These are phyloP conservation scores for Melaleuca quinquenervia DNA, from an alignment of 345 rosid species.

Conservation along the genomic window DNA sequence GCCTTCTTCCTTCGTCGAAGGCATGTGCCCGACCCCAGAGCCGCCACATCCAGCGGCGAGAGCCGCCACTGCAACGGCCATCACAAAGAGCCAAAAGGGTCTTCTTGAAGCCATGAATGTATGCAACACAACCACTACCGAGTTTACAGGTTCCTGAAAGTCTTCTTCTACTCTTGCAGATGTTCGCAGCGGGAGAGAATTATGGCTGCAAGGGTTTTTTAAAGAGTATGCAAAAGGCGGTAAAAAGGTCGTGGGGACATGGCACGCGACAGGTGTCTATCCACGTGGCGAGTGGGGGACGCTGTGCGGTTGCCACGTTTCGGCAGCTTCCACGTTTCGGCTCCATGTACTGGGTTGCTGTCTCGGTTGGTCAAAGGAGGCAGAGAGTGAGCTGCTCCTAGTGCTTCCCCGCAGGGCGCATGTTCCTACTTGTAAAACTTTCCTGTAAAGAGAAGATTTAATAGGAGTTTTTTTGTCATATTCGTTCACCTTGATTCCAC, in stretches of 20 bases:
- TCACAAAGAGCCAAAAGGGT: neutral
- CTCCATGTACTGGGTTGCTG: neutral
- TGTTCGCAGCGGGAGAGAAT: neutral
- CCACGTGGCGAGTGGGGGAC: neutral
- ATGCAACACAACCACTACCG: neutral
- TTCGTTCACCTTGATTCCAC: neutral
- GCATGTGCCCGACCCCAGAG: constrained; percentile 10
- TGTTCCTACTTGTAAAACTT: neutral
- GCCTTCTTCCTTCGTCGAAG: constrained; percentile 1
- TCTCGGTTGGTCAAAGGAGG: neutral
- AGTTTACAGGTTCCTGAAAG: neutral
- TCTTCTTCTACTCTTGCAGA: neutral
- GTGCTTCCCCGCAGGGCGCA: neutral
- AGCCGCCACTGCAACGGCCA: neutral
- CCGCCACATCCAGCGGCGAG: neutral
- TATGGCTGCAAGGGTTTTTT: neutral
- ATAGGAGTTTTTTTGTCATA: neutral
- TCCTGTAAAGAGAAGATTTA: neutral
- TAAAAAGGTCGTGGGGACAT: neutral
- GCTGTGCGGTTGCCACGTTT: neutral
- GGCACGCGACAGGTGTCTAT: neutral
- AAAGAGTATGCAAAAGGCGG: neutral
- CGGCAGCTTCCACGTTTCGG: neutral
- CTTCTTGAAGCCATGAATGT: constrained; percentile 7
- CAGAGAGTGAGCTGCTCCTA: neutral